Evolutionary conservation across 2,329 filamentous ascomycete genomes (phyloP).

Genomic region (Biscogniauxia sp.): DNA sequence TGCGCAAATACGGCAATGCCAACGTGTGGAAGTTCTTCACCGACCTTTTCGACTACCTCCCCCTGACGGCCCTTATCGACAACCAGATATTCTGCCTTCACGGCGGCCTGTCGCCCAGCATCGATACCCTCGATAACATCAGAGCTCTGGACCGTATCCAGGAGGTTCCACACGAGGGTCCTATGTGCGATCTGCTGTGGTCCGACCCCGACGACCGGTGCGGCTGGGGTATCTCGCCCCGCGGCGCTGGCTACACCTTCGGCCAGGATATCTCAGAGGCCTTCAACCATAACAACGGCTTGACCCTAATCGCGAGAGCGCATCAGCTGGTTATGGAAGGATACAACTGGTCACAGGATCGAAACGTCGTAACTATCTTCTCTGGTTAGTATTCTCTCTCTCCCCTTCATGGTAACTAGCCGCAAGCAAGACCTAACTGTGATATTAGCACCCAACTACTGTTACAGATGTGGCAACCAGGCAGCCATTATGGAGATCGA

Average conservation of each 20-base stretch:
- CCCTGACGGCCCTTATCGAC: constrained; percentile 94
- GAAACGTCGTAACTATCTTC: constrained; percentile 98
- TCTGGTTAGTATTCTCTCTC: constrained; percentile 61
- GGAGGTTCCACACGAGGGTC: constrained; percentile 96
- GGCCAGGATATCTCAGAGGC: constrained; percentile 97
- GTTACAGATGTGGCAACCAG: constrained; percentile 98
- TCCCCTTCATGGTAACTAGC: background rate
- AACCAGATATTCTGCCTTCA: constrained; percentile 99
- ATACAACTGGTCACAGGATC: constrained; percentile 98
- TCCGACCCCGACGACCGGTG: constrained; percentile 96
- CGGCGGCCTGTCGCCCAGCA: constrained; percentile 92
- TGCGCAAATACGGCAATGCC: constrained; percentile 97
- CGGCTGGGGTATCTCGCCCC: constrained; percentile 92
- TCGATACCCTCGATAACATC: constrained; percentile 94
- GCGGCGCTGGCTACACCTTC: constrained; percentile 93
- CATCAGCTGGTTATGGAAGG: constrained; percentile 99
- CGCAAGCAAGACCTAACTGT: constrained; percentile 6
- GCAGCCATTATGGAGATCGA: constrained; percentile 99
- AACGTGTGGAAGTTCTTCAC: constrained; percentile 99
- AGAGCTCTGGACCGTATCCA: constrained; percentile 93
- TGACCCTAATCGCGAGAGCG: constrained; percentile 91
- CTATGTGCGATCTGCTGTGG: constrained; percentile 98
- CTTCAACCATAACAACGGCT: constrained; percentile 98
- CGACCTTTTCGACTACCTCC: constrained; percentile 97
- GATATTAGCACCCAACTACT: constrained; percentile 77